Evolutionary conservation across 2,329 filamentous ascomycete genomes (phyloP).

Genomic region (Verticillium tricorpus): DNA sequence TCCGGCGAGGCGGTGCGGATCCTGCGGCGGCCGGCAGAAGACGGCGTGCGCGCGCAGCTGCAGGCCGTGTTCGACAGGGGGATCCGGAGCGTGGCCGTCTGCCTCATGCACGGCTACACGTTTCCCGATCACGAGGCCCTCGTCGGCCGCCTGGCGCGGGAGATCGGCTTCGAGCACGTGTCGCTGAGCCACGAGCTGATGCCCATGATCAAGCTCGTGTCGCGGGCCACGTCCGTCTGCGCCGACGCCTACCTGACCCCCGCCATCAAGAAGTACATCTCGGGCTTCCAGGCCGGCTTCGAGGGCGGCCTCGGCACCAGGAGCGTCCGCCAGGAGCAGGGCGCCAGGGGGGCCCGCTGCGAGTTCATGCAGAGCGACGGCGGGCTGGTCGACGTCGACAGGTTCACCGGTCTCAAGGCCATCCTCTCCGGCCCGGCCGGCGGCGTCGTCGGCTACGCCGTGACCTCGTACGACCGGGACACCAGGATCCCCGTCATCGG

Average conservation of each 20-base stretch:
- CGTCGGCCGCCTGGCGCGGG: conserved; percentile 69
- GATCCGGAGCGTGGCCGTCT: conserved; percentile 80
- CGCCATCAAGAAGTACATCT: conserved; percentile 69
- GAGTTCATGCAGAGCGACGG: conserved; percentile 95
- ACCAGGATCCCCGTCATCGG: conserved; percentile 85
- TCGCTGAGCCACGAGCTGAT: conserved; percentile 76
- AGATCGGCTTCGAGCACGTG: conserved; percentile 80
- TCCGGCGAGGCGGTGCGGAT: conserved; percentile 67
- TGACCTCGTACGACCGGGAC: conserved; percentile 81
- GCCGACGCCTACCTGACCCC: conserved; percentile 79
- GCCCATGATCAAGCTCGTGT: conserved; percentile 79
- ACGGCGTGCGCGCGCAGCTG: conserved; percentile 48
- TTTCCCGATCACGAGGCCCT: conserved; percentile 81
- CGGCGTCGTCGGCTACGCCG: conserved; percentile 86
- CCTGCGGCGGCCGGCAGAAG: conserved; percentile 48
- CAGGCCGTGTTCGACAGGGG: conserved; percentile 61
- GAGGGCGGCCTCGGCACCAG: conserved; percentile 60
- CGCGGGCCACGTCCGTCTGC: conserved; percentile 70
- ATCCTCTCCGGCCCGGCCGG: conserved; percentile 90
- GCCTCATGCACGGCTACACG: conserved; percentile 88
- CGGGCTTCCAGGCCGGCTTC: conserved; percentile 75
- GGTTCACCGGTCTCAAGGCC: conserved; percentile 78
- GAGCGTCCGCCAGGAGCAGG: conserved; percentile 63
- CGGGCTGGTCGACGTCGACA: conserved; percentile 66
- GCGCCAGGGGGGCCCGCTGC: conserved; percentile 69